These are phyloP conservation scores for Aureobasidium musti DNA, from an alignment of 2,329 filamentous ascomycete species.

Conservation along the genomic window DNA sequence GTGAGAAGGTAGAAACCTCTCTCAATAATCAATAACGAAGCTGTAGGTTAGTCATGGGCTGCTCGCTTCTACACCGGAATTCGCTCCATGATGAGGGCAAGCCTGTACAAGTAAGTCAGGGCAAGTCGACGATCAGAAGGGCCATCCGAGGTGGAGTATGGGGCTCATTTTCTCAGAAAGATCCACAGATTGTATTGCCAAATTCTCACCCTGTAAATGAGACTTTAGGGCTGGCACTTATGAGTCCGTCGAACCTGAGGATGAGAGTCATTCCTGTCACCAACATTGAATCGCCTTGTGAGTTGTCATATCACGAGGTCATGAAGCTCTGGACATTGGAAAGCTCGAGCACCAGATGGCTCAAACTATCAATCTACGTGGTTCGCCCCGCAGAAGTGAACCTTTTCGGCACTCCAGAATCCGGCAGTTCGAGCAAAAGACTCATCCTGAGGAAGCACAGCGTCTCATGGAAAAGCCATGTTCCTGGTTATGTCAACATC, in stretches of 20 bases:
- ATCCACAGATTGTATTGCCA: not conserved
- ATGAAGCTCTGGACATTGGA: not conserved
- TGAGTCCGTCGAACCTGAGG: no score
- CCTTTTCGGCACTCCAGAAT: not conserved
- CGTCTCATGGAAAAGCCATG: not conserved
- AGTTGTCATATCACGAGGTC: not conserved
- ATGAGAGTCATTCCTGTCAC: no score
- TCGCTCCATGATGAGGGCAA: not conserved
- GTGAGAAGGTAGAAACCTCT: not conserved
- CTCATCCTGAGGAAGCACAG: not conserved
- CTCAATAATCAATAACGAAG: not conserved
- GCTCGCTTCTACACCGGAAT: not conserved
- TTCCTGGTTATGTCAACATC: no score
- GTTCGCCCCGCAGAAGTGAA: not conserved
- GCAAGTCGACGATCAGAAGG: not conserved
- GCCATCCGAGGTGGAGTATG: not conserved
- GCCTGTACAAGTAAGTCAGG: not conserved
- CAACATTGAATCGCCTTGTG: not conserved
- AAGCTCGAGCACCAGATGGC: not conserved
- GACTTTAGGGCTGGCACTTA: not conserved
- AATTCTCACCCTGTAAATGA: not conserved
- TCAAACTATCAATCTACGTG: not conserved
- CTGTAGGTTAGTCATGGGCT: not conserved
- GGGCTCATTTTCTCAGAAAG: no score
- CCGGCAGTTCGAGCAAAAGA: not conserved